Evolutionary conservation across 257 asterid genomes (phyloP).

Genomic region (Plectranthus barbatus): DNA sequence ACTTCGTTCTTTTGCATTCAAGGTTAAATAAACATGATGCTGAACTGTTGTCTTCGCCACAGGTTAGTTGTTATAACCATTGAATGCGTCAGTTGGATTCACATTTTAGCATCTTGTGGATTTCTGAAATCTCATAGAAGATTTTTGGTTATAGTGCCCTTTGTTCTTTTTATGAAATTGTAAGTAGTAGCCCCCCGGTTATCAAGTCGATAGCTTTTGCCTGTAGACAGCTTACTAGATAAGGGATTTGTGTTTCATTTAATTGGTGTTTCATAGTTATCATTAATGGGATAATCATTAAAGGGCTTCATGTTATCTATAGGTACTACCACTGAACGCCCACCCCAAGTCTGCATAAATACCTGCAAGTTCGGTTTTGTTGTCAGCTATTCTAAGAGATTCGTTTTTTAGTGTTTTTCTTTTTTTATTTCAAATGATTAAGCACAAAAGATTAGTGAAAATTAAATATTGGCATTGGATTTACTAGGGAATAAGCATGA

Average conservation of each 20-base stretch:
- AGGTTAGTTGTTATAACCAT: conserved; percentile 43
- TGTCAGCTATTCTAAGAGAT: not conserved
- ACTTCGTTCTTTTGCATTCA: conserved; percentile 85
- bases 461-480: not conserved
- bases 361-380: not conserved
- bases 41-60: conserved; percentile 67
- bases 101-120: not conserved
- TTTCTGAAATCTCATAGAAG: not conserved
- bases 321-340: not conserved
- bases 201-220: not conserved
- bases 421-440: not conserved
- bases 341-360: not conserved
- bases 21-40: conserved; percentile 72
- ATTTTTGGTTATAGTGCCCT: not conserved
- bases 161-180: not conserved
- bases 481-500: not conserved
- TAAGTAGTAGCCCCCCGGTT: conserved; percentile 1
- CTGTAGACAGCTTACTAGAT: not conserved
- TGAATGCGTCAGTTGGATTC: not conserved
- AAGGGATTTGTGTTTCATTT: conserved; percentile 2
- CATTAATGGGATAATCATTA: not conserved
- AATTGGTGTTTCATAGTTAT: conserved; percentile 1
- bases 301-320: not conserved
- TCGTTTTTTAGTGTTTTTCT: not conserved
- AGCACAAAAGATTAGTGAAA: not conserved